Evolutionary conservation across 2,329 filamentous ascomycete species (phyloP).

Genomic region (Pochonia chlamydosporia): DNA sequence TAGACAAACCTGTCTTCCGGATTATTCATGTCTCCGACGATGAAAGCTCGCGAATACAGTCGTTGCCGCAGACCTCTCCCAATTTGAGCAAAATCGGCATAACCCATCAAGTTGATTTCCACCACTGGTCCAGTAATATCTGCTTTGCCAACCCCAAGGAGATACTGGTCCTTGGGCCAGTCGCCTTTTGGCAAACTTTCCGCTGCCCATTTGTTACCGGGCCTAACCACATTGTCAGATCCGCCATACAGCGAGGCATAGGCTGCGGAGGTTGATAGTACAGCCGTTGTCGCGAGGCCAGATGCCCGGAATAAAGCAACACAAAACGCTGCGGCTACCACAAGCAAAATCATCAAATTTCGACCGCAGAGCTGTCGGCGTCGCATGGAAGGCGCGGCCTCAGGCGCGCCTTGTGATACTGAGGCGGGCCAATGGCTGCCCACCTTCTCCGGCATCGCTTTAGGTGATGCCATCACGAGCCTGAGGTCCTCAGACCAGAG

Average conservation of each 20-base stretch:
- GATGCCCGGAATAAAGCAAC: conserved; percentile 12
- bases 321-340: conserved; percentile 9
- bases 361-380: conserved; percentile 5
- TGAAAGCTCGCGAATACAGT: conserved; percentile 81
- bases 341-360: conserved; percentile 9
- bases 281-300: conserved; percentile 10
- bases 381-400: not conserved
- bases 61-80: conserved; percentile 80
- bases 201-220: conserved; percentile 11
- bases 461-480: conserved; percentile 8
- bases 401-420: not conserved
- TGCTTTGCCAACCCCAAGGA: conserved; percentile 47
- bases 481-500: not conserved
- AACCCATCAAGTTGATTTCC: conserved; percentile 86
- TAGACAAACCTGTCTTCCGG: conserved; percentile 73
- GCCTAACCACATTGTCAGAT: conserved; percentile 2
- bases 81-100: conserved; percentile 72
- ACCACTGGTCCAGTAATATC: conserved; percentile 68
- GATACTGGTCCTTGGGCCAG: conserved; percentile 26
- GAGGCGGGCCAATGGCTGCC: conserved; percentile 1
- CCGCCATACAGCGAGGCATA: conserved; percentile 6
- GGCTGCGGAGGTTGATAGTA: conserved; percentile 10
- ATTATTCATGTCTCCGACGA: conserved; percentile 63
- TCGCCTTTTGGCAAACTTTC: conserved; percentile 9
- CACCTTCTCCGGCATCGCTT: conserved; percentile 1